phyloP scores from a whole-genome alignment of 352 stramenopile species.

The Peronospora farinosa region DNA sequence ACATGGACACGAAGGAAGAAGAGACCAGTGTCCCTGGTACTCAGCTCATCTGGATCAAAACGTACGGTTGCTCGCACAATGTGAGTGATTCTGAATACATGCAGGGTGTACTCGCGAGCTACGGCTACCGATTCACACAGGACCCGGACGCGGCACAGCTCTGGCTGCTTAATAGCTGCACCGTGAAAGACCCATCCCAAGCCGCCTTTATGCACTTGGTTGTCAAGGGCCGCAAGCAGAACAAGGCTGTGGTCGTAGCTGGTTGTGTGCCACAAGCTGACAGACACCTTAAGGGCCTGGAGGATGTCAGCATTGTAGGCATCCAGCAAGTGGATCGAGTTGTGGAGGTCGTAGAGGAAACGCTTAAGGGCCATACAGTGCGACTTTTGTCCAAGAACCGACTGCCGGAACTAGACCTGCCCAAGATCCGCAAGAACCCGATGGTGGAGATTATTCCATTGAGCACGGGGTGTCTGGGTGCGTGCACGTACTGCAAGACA shows the following conservation, averaged over 20 bases:
- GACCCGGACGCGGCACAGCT: slow-evolving; percentile 71
- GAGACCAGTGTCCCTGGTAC: slow-evolving; percentile 47
- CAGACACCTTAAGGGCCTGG: slow-evolving; percentile 72
- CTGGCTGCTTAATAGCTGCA: slow-evolving; percentile 91
- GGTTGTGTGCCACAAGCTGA: slow-evolving; percentile 90
- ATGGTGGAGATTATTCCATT: slow-evolving; percentile 91
- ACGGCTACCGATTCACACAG: slow-evolving; percentile 85
- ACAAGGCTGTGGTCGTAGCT: slow-evolving; percentile 86
- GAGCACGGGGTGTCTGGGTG: slow-evolving; percentile 87
- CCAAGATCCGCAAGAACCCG: slow-evolving; percentile 90
- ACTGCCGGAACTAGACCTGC: slow-evolving; percentile 82
- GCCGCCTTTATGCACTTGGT: slow-evolving; percentile 87
- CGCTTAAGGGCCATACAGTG: slow-evolving; percentile 86
- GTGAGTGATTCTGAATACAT: slow-evolving; percentile 92
- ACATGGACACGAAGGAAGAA: slow-evolving; percentile 7
- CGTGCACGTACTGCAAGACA: slow-evolving; percentile 93
- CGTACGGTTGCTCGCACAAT: slow-evolving; percentile 91
- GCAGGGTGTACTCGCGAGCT: slow-evolving; percentile 83
- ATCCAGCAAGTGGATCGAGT: slow-evolving; percentile 90
- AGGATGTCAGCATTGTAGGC: slow-evolving; percentile 83
- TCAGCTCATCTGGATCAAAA: slow-evolving; percentile 83
- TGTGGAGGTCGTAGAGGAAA: slow-evolving; percentile 89
- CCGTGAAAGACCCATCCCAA: slow-evolving; percentile 90
- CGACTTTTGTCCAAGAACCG: slow-evolving; percentile 74
- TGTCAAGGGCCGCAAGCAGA: slow-evolving; percentile 61